Evolutionary conservation across 1,139 yeast species (phyloP), one percentile per base, ranked within the genome.

Genomic region (Wickerhamomyces sp.): DNA sequence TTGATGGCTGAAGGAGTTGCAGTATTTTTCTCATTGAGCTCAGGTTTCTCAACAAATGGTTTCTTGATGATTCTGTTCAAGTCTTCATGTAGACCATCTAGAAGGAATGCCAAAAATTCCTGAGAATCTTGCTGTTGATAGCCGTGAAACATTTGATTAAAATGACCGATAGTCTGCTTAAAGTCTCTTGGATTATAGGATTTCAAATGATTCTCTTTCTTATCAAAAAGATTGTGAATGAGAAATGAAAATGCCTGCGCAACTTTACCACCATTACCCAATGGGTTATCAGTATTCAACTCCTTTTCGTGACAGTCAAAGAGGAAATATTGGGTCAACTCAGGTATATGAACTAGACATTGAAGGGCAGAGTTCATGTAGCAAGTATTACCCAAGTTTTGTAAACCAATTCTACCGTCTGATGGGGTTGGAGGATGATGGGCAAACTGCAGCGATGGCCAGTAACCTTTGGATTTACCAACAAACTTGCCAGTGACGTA

Each of bases 311-410:
- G 84, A n/a, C 74, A 66, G 35, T 75, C 72, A 51, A 73, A 75
- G 31, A 72, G 58, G 52, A 91, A 91, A 56, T 87, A 91, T 31
- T 77, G 70, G 14, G 81, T 75, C 27, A 91, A 61, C 55, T 88
- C 96, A 1, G 95, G 95, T 11, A 89, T 72, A 54, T 91, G 98
- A 1, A 78, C 71, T 33, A 91, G 62, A 54, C 97, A 91, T 56
- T 91, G 98, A 36, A 91, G 64, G 0, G 97, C 96, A 13, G 96
- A 86, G 59, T 91, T 91, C 97, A 91, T 91, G 57, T 88, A 91
- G 57, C 98, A 91, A 0, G 96, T 84, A 54, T 91, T 91, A 6
- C 98, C 98, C 45, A 91, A 64, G 54, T 91, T 91, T 30, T 71
- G 68, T 33, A 91, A 63, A 0, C 98, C 98, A 8, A 68, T 61